These are phyloP conservation scores for Malus asiatica DNA, from an alignment of 306 rosid genomes.

Conservation along the genomic window DNA sequence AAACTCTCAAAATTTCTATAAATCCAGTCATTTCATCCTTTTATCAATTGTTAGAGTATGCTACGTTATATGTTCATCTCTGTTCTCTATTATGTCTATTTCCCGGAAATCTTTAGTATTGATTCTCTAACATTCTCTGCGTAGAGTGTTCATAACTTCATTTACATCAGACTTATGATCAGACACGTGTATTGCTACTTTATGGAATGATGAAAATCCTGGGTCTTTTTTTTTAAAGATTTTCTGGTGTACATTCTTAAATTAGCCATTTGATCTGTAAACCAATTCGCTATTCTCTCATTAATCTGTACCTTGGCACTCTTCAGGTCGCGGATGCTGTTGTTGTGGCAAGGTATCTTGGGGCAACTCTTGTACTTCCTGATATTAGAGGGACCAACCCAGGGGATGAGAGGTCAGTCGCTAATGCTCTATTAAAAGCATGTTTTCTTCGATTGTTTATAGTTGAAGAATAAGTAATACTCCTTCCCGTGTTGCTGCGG, in stretches of 20 bases:
- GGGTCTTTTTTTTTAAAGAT: neutral
- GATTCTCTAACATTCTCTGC: neutral
- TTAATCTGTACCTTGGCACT: slow-evolving; percentile 1
- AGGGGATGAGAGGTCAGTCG: slow-evolving; percentile 84
- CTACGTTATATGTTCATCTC: neutral
- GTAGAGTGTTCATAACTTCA: neutral
- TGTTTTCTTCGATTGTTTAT: neutral
- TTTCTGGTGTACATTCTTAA: neutral
- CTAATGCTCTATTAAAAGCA: neutral
- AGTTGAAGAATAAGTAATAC: slow-evolving; percentile 1
- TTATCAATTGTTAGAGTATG: neutral
- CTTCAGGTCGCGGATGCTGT: slow-evolving; percentile 82
- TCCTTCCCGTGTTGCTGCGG: neutral
- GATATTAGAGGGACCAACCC: slow-evolving; percentile 91
- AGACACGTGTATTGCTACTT: neutral
- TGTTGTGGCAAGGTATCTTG: slow-evolving; percentile 83
- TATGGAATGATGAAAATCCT: neutral
- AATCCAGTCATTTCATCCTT: neutral
- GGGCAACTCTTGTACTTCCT: slow-evolving; percentile 91
- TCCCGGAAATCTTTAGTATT: neutral
- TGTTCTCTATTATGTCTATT: neutral
- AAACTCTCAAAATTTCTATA: neutral
- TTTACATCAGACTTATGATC: neutral
- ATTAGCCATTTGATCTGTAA: neutral
- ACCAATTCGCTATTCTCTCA: slow-evolving; percentile 1